Base-by-base conservation (phyloP, 2,329 filamentous ascomycete genomes). In the Colletotrichum sp. region DNA sequence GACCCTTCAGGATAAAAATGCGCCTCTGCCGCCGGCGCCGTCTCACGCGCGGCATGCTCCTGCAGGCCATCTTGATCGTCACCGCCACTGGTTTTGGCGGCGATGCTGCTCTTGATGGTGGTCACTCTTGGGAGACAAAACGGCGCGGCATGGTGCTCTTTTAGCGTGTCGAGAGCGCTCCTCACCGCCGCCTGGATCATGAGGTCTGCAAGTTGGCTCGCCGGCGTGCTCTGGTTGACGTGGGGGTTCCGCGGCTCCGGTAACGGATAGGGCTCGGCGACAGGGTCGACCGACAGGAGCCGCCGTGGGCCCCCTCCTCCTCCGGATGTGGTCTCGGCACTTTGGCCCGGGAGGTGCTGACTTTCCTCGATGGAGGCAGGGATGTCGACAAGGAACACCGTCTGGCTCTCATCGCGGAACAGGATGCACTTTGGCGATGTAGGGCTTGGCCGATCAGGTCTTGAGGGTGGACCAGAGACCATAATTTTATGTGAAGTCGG, bases 311-410 rank as follows among this genome's bases (percentile, higher is more conserved):
- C 39, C 25, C 62, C 55, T 8, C 57, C 52, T 29, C 22, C 57
- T 70, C 57, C 36, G 57, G n/a, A 32, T 55, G 30, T 15, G 55
- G 61, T 75, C 57, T 71, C 75, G 71, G 61, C 66, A 67, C 65
- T 75, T 39, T 86, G 79, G 34, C 83, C 84, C 8, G 85, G 81
- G 15, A 85, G 85, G 39, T 88, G 87, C 83, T 96, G 94, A 22
- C 91, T 91, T 76, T 91, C 87, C 78, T 94, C 92, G 52, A 96
- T 90, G 3, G 94, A 95, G 22, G 88, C 86, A 29, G 94, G 94
- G 62, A 95, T 90, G 80, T 96, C 94, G 68, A 96, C 83, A 30
- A 95, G 82, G 27, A 91, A 86, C 69, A 93, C 83, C 62, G 89
- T 69, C 13, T 25, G 66, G 49, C 29, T 57, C 30, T 78, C 66